Evolutionary conservation across 495 filamentous ascomycete species (phyloP).

Genomic region (Aspergillus sclerotioniger): DNA sequence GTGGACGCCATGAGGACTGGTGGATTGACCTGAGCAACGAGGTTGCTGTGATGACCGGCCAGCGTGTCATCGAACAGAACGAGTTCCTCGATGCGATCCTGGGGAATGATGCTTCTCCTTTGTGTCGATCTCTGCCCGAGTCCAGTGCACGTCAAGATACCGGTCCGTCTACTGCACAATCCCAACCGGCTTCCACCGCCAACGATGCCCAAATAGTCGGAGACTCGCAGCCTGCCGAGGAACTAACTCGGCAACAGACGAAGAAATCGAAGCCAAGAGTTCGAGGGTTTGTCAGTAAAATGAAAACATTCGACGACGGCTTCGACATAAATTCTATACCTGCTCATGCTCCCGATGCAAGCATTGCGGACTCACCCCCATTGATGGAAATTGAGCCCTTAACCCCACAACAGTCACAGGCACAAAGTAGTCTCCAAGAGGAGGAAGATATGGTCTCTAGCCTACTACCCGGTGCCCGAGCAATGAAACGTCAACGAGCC

Average conservation of each 20-base stretch:
- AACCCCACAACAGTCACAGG: slow-evolving; percentile 14
- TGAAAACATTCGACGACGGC: slow-evolving; percentile 72
- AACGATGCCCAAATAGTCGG: slow-evolving; percentile 9
- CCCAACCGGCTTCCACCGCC: neutral
- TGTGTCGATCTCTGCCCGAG: slow-evolving; percentile 61
- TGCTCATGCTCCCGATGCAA: slow-evolving; percentile 27
- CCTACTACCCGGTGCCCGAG: slow-evolving; percentile 68
- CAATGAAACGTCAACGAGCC: slow-evolving; percentile 63
- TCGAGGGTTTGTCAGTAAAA: slow-evolving; percentile 54
- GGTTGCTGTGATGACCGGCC: slow-evolving; percentile 68
- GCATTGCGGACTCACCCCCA: slow-evolving; percentile 19
- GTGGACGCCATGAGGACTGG: slow-evolving; percentile 65
- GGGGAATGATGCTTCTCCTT: slow-evolving; percentile 64
- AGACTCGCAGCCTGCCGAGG: slow-evolving; percentile 21
- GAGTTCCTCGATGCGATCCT: slow-evolving; percentile 93
- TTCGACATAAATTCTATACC: slow-evolving; percentile 48
- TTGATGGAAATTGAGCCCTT: slow-evolving; percentile 28
- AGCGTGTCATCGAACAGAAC: slow-evolving; percentile 82
- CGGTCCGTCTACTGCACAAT: slow-evolving; percentile 4
- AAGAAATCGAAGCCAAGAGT: slow-evolving; percentile 29
- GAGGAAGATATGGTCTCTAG: slow-evolving; percentile 58
- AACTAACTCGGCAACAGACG: slow-evolving; percentile 12
- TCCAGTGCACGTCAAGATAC: slow-evolving; percentile 26
- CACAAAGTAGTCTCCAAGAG: slow-evolving; percentile 25
- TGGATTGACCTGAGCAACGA: slow-evolving; percentile 61